phyloP scores from a whole-genome alignment of 352 stramenopile species.

The Thalassiosira sp. region DNA sequence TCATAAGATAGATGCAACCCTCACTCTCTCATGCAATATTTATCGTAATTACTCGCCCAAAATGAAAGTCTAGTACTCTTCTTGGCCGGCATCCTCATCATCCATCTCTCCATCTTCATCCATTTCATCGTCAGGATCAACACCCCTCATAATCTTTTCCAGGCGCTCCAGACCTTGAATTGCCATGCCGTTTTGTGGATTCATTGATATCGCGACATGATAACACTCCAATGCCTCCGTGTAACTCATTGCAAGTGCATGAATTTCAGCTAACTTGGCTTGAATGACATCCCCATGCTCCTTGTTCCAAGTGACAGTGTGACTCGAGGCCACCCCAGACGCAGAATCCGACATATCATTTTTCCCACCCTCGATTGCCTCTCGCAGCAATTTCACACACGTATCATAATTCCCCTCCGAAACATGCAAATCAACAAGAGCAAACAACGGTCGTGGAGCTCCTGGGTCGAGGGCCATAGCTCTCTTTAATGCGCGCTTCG shows the following conservation, averaged over 20 bases:
- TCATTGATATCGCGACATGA: constrained; percentile 75
- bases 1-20: too few species aligned
- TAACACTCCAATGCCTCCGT: constrained; percentile 72
- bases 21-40: too few species aligned
- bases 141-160: constrained; percentile 74
- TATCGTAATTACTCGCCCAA: too few species aligned
- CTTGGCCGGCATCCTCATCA: constrained; percentile 14
- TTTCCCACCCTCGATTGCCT: constrained; percentile 67
- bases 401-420: constrained; percentile 68
- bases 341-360: constrained; percentile 33
- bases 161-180: constrained; percentile 70
- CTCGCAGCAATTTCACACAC: constrained; percentile 69
- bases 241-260: constrained; percentile 67
- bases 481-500: constrained; percentile 76
- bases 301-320: constrained; percentile 33
- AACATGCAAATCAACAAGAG: constrained; percentile 72
- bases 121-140: constrained; percentile 58
- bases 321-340: background rate
- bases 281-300: constrained; percentile 66
- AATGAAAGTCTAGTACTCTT: constrained; percentile 17
- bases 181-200: constrained; percentile 70
- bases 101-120: constrained; percentile 65
- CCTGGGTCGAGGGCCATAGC: constrained; percentile 74
- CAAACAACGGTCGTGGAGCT: constrained; percentile 67
- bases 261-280: constrained; percentile 77